Base-by-base conservation (phyloP, 2,329 filamentous ascomycete genomes). In the Beauveria sp. region DNA sequence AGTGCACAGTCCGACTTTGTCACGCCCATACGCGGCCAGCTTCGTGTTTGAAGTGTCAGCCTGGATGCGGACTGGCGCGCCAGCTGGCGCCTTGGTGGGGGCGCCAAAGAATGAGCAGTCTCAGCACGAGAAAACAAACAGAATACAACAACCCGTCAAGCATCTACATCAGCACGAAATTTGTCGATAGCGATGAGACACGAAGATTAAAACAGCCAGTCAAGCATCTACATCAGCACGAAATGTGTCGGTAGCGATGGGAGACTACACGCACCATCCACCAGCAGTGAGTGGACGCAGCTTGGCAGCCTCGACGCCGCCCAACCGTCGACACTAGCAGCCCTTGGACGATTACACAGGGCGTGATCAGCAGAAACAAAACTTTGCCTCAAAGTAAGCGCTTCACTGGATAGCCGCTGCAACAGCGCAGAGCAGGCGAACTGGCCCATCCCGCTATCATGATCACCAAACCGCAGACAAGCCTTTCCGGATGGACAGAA, bases 31-130 rank as follows among this genome's bases (percentile, higher is more conserved):
- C 20, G 31, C 14, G 16, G 22, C n/a, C 38, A 51, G 56, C 42
- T 8, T 43, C 14, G 12, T 51, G 46, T 60, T 60, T 46, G 57
- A 60, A 14, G 34, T 42, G 54, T 40, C 43, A 57, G 54, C 20
- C 43, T 50, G 34, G 54, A 49, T 58, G 31, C 55, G 31, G 46
- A 22, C 45, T 34, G 31, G 43, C 43, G 54, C 54, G 43, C 42
- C 54, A 57, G 54, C 54, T 57, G 55, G 31, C 28, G 46, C 20
- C 34, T 58, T 58, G 55, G 55, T 42, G 55, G 45, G 45, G 54
- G 28, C 43, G 46, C 16, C 10, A 12, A 34, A 34, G 16, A 38
- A 38, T 38, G 34, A 14, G 34, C 12, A 14, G 34, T 38, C 34
- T 38, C 34, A 38, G 34, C 28, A n/a, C 18, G 34, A 18, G 49